phyloP scores from a whole-genome alignment of 352 stramenopile genomes.

The Aphanomyces invadans region DNA sequence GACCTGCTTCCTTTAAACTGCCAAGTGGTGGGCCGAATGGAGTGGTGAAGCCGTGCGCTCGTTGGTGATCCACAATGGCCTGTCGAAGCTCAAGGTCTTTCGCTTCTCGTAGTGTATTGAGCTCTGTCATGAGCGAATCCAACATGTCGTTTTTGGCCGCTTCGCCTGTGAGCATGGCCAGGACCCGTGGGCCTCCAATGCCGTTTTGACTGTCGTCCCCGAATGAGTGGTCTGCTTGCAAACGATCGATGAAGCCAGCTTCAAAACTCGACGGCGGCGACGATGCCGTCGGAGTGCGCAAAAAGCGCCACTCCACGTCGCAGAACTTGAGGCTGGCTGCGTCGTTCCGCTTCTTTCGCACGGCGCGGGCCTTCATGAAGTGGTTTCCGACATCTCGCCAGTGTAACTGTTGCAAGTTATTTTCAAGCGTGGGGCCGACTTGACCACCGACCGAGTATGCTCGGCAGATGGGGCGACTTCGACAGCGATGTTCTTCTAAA shows the following conservation, averaged over 20 bases:
- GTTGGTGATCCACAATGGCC: neutral
- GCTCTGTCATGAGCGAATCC: constrained; percentile 15
- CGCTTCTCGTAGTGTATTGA: neutral
- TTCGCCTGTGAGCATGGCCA: constrained; percentile 5
- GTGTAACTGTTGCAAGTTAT: neutral
- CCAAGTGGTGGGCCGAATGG: neutral
- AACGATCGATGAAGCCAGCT: neutral
- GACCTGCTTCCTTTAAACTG: neutral
- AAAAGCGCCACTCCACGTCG: constrained; percentile 10
- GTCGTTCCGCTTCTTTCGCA: constrained; percentile 3
- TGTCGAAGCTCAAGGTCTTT: neutral
- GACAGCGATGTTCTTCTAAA: constrained; percentile 8
- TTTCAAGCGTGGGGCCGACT: neutral
- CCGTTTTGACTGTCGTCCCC: neutral
- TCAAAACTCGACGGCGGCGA: neutral
- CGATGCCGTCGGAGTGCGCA: neutral
- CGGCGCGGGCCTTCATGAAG: neutral
- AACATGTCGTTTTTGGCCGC: constrained; percentile 5
- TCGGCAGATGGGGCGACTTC: constrained; percentile 13
- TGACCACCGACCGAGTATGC: neutral
- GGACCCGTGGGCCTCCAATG: neutral
- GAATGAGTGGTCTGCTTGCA: neutral
- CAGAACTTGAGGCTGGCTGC: neutral
- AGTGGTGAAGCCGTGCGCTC: neutral
- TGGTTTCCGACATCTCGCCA: neutral